Percentiles rank a stretch among this genome's conserved stretches.
These are phyloP conservation scores for Ustilago xerochloae DNA, from an alignment of 1,284 basidiomycete genomes.

Conservation along the genomic window DNA sequence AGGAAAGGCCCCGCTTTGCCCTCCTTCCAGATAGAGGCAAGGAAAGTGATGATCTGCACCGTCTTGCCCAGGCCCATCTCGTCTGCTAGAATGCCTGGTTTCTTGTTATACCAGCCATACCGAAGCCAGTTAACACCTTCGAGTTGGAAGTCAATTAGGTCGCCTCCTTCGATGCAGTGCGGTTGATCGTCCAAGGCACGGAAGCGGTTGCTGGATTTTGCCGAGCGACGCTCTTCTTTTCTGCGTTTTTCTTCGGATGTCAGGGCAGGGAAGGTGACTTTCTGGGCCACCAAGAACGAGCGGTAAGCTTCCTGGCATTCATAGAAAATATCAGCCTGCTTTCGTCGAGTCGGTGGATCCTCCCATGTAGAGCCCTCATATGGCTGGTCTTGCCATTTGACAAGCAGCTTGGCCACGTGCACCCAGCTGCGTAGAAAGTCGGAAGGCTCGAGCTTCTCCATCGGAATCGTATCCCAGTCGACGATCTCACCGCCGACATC, in stretches of 20 bases:
- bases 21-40: conserved; percentile 76
- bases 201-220: conserved; percentile 46
- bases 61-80: conserved; percentile 95
- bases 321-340: conserved; percentile 73
- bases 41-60: conserved; percentile 86
- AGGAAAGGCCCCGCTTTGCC: conserved; percentile 78
- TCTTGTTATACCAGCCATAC: conserved; percentile 72
- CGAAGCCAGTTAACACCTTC: conserved; percentile 91
- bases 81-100: conserved; percentile 93
- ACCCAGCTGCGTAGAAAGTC: conserved; percentile 35
- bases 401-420: conserved; percentile 36
- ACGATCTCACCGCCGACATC: conserved; percentile 32
- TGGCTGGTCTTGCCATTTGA: conserved; percentile 89
- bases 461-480: conserved; percentile 24
- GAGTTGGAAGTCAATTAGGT: conserved; percentile 73
- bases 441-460: conserved; percentile 28
- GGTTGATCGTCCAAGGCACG: conserved; percentile 69
- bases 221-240: conserved; percentile 44
- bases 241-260: conserved; percentile 50
- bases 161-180: conserved; percentile 69
- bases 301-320: conserved; percentile 77
- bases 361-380: conserved; percentile 92
- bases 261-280: conserved; percentile 75
- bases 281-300: conserved; percentile 76
- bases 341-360: conserved; percentile 78